A percentile compares a stretch with the other conserved stretches of the same genome.
phyloP scores from a whole-genome alignment of 2,329 filamentous ascomycete genomes.

The Fusarium longipes region DNA sequence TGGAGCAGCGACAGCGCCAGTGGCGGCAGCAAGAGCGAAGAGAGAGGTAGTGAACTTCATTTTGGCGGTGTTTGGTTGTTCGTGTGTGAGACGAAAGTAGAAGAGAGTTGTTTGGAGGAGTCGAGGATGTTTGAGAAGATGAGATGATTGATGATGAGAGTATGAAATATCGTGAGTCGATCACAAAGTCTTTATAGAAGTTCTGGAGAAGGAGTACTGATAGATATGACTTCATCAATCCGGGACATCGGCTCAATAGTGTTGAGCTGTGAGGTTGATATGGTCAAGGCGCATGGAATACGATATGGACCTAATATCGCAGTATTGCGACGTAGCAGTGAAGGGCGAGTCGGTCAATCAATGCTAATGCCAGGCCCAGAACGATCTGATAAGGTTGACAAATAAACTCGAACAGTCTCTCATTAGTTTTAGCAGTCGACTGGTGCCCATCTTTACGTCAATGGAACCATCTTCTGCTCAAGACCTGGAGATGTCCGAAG shows the following conservation, averaged over 20 bases:
- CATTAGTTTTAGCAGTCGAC: accelerated
- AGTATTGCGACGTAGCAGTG: conserved; percentile 11
- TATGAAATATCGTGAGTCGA: not conserved
- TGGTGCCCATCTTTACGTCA: not conserved
- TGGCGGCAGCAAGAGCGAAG: conserved; percentile 47
- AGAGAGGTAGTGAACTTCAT: conserved; percentile 59
- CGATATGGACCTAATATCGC: not conserved
- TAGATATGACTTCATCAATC: conserved; percentile 17
- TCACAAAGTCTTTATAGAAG: conserved; percentile 18
- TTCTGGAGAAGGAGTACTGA: conserved; percentile 13
- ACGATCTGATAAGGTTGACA: not conserved
- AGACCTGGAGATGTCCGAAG: conserved; percentile 11
- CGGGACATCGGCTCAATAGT: conserved; percentile 6
- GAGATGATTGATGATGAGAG: conserved; percentile 28
- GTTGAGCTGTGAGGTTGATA: not conserved
- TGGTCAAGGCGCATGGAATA: not conserved
- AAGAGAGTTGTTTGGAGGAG: conserved; percentile 2
- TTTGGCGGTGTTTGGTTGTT: conserved; percentile 39
- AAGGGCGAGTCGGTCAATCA: not conserved
- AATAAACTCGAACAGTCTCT: not conserved
- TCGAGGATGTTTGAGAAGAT: conserved; percentile 17
- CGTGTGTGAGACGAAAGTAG: not conserved
- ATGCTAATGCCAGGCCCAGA: not conserved
- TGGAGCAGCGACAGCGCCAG: conserved; percentile 51
- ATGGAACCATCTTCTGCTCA: not conserved